phyloP scores from a whole-genome alignment of 2,329 filamentous ascomycete genomes.

The Lomentospora prolificans region DNA sequence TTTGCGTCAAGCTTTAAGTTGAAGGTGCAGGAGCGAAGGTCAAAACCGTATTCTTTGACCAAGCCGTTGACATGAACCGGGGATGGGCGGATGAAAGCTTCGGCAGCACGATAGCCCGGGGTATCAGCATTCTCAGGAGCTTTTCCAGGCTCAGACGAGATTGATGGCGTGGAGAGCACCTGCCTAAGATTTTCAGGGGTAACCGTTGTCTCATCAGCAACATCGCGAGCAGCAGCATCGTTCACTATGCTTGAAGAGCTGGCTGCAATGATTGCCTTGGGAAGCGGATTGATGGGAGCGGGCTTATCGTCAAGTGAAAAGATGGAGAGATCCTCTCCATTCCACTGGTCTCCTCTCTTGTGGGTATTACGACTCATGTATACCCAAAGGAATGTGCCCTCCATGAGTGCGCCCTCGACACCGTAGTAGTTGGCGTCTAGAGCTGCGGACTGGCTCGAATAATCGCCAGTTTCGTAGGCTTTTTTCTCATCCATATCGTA shows the following conservation, averaged over 20 bases:
- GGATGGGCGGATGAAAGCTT: slow-evolving; percentile 83
- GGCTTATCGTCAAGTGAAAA: slow-evolving; percentile 72
- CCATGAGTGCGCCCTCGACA: slow-evolving; percentile 71
- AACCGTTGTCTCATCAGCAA: slow-evolving; percentile 47
- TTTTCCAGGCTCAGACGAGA: slow-evolving; percentile 46
- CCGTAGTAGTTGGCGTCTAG: slow-evolving; percentile 96
- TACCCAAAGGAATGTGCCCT: slow-evolving; percentile 83
- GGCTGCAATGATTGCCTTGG: slow-evolving; percentile 12
- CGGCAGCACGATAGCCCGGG: slow-evolving; percentile 76
- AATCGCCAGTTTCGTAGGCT: slow-evolving; percentile 92
- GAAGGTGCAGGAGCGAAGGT: slow-evolving; percentile 70
- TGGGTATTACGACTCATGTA: slow-evolving; percentile 81
- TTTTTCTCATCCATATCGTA: slow-evolving; percentile 98
- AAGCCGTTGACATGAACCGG: slow-evolving; percentile 67
- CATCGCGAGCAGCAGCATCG: slow-evolving; percentile 21
- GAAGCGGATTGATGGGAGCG: slow-evolving; percentile 41
- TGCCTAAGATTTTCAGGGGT: slow-evolving; percentile 68
- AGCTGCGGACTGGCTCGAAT: slow-evolving; percentile 81
- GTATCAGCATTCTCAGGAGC: slow-evolving; percentile 50
- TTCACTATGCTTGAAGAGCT: slow-evolving; percentile 8
- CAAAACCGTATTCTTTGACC: slow-evolving; percentile 66
- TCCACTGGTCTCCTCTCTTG: slow-evolving; percentile 87
- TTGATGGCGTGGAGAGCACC: slow-evolving; percentile 57
- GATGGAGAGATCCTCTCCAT: slow-evolving; percentile 92
- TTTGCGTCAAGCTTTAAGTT: slow-evolving; percentile 55